These are phyloP conservation scores for Kodamaea lidongshanica DNA, from an alignment of 805 yeast genomes.

Conservation along the genomic window DNA sequence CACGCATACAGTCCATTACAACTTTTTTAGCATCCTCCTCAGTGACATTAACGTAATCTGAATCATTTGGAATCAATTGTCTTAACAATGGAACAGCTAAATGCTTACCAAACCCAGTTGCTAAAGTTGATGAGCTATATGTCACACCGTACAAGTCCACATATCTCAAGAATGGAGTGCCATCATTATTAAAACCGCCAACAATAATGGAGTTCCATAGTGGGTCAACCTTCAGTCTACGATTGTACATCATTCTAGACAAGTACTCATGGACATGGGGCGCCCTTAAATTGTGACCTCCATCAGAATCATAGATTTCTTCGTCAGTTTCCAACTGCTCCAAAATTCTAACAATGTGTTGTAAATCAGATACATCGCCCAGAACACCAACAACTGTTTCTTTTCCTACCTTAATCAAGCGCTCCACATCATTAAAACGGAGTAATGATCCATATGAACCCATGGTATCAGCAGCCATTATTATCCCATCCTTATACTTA, in stretches of 20 bases:
- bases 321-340: slow-evolving; percentile 70
- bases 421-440: slow-evolving; percentile 77
- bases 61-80: slow-evolving; percentile 72
- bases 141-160: slow-evolving; percentile 91
- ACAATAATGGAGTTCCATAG: slow-evolving; percentile 92
- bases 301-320: slow-evolving; percentile 73
- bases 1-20: slow-evolving; percentile 86
- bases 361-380: slow-evolving; percentile 94
- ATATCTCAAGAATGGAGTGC: slow-evolving; percentile 66
- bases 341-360: slow-evolving; percentile 65
- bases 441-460: slow-evolving; percentile 91
- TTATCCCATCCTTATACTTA: slow-evolving; percentile 84
- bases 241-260: slow-evolving; percentile 73
- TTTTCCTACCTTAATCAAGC: slow-evolving; percentile 77
- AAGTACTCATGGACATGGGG: slow-evolving; percentile 83
- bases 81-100: slow-evolving; percentile 90
- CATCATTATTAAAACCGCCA: slow-evolving; percentile 74
- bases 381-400: slow-evolving; percentile 87
- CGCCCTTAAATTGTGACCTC: slow-evolving; percentile 59
- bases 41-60: slow-evolving; percentile 60
- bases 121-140: slow-evolving; percentile 79
- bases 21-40: slow-evolving; percentile 72
- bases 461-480: slow-evolving; percentile 91
- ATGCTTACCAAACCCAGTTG: slow-evolving; percentile 96
- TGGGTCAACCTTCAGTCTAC: slow-evolving; percentile 93